Evolutionary conservation across 1,284 basidiomycete species (phyloP).

Genomic region (Puccinia horiana): DNA sequence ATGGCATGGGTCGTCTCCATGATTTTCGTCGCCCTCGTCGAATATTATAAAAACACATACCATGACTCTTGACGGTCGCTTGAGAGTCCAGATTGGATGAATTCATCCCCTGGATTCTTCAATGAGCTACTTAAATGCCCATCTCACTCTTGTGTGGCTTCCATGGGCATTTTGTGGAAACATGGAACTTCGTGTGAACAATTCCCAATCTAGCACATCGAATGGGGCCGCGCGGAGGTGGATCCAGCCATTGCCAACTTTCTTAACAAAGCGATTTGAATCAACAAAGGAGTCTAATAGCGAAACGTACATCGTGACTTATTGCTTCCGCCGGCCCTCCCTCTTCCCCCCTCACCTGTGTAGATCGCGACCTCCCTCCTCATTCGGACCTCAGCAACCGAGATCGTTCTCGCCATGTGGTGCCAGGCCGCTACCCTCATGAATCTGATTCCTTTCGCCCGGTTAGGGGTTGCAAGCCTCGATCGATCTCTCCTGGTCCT

Average conservation of each 20-base stretch:
- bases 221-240: slow-evolving; percentile 4
- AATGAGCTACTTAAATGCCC: not conserved
- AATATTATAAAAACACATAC: not conserved
- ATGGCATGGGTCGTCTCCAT: slow-evolving; percentile 20
- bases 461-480: slow-evolving; percentile 6
- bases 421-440: slow-evolving; percentile 15
- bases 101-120: not conserved
- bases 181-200: not conserved
- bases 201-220: slow-evolving; percentile 15
- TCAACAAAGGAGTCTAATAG: slow-evolving; percentile 3
- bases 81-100: not conserved
- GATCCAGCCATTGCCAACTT: slow-evolving; percentile 32
- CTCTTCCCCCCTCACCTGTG: not conserved
- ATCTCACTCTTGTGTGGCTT: slow-evolving; percentile 1
- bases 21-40: slow-evolving; percentile 28
- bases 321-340: slow-evolving; percentile 34
- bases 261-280: slow-evolving; percentile 17
- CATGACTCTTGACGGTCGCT: slow-evolving; percentile 3
- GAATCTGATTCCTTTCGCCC: slow-evolving; percentile 1
- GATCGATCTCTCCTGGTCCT: slow-evolving; percentile 29
- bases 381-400: not conserved
- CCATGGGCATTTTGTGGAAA: slow-evolving; percentile 10
- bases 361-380: slow-evolving; percentile 23
- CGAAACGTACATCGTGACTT: slow-evolving; percentile 34
- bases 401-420: not conserved